Conservation (phyloP, 2,329 filamentous ascomycete genomes). For the Neopestalotiopsis rosae region DNA sequence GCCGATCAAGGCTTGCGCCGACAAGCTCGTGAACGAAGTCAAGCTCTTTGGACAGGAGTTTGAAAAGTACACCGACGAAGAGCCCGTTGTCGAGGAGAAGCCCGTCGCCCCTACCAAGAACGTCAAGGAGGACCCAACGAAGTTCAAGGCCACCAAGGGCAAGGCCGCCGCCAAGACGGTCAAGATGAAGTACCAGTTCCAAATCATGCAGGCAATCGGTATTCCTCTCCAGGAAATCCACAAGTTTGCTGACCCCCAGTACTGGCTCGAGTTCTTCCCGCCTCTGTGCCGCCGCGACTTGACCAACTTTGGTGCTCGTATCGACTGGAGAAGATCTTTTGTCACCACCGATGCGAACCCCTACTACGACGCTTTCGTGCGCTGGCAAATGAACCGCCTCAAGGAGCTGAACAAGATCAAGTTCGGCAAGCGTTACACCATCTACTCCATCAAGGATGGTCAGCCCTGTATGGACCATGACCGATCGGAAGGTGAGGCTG, state of each 20-base stretch:
- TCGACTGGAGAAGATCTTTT: constrained; percentile 92
- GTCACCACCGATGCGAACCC: constrained; percentile 97
- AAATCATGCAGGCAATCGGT: constrained; percentile 91
- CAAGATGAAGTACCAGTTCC: constrained; percentile 94
- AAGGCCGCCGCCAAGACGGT: constrained; percentile 90
- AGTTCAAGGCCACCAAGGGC: constrained; percentile 91
- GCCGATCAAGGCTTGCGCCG: constrained; percentile 96
- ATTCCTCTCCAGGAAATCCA: constrained; percentile 90
- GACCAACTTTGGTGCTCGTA: constrained; percentile 80
- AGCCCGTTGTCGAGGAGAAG: constrained; percentile 47
- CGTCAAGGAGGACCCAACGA: constrained; percentile 75
- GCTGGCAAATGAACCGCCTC: constrained; percentile 96
- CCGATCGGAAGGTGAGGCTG: constrained; percentile 78
- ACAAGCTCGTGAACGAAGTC: constrained; percentile 92
- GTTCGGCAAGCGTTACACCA: constrained; percentile 90
- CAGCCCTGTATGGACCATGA: constrained; percentile 91
- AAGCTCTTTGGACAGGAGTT: constrained; percentile 89
- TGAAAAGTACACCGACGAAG: constrained; percentile 71
- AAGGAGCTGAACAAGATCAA: constrained; percentile 91
- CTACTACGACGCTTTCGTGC: constrained; percentile 93
- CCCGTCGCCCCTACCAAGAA: constrained; percentile 65
- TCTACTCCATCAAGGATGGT: constrained; percentile 89
- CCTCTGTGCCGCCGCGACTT: constrained; percentile 81
- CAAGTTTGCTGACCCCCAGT: constrained; percentile 85
- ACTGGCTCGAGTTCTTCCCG: constrained; percentile 94